Evolutionary conservation across 306 rosid genomes (phyloP).

Genomic region (Myrica gale): DNA sequence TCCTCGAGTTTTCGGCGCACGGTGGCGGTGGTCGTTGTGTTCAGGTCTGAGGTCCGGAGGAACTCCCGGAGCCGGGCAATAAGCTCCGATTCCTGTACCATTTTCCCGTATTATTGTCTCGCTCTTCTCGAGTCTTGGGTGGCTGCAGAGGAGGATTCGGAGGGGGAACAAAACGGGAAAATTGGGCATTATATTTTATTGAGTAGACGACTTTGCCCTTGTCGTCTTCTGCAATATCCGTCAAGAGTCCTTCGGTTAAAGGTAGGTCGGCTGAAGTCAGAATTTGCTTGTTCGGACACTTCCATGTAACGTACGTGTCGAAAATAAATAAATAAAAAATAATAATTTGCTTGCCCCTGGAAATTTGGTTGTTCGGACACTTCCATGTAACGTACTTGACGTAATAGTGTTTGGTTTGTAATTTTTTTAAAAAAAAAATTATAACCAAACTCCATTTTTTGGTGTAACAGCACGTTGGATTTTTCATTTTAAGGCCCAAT

Average conservation of each 20-base stretch:
- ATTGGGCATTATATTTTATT: background rate
- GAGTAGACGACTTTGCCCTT: background rate
- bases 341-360: no score
- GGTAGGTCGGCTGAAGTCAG: background rate
- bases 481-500: no score
- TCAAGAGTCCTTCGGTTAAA: background rate
- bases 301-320: no score
- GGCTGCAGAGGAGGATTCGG: background rate
- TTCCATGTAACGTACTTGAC: no score
- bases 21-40: conserved; percentile 60
- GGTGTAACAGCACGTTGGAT: no score
- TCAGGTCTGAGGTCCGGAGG: conserved; percentile 68
- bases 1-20: conserved; percentile 71
- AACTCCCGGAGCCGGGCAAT: conserved; percentile 71
- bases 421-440: no score
- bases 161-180: background rate
- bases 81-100: conserved; percentile 81
- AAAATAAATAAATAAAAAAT: no score
- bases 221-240: background rate
- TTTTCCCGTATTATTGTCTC: conserved; percentile 11
- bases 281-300: background rate
- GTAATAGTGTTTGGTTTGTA: no score
- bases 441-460: no score
- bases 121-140: background rate
- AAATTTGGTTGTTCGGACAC: no score